These are phyloP conservation scores for Nakaseomyces sp. DNA, from an alignment of 1,139 yeast genomes.

Conservation along the genomic window DNA sequence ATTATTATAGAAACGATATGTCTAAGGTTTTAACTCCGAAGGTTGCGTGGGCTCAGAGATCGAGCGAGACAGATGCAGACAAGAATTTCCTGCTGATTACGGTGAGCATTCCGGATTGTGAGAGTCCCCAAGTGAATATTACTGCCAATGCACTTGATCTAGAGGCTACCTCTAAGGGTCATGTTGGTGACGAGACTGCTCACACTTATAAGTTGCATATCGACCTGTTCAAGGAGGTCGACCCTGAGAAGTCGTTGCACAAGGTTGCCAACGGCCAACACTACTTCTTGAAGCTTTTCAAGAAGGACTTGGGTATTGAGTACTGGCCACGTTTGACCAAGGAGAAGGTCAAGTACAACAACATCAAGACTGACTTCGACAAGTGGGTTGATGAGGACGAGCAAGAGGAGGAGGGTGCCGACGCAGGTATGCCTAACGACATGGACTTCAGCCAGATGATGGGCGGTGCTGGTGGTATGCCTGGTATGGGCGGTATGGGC, in stretches of 20 bases:
- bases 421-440: constrained; percentile 36
- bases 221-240: constrained; percentile 67
- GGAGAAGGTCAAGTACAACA: constrained; percentile 60
- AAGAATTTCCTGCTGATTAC: constrained; percentile 74
- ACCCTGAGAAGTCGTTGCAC: constrained; percentile 51
- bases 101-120: constrained; percentile 63
- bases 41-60: constrained; percentile 96
- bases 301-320: constrained; percentile 61
- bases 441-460: constrained; percentile 30
- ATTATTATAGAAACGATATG: neutral
- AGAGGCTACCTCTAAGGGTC: constrained; percentile 38
- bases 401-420: constrained; percentile 56
- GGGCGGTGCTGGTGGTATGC: constrained; percentile 33
- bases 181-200: constrained; percentile 39
- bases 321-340: constrained; percentile 90
- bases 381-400: constrained; percentile 97
- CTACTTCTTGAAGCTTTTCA: constrained; percentile 49
- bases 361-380: constrained; percentile 89
- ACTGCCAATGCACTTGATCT: constrained; percentile 51
- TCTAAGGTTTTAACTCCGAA: constrained; percentile 21
- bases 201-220: constrained; percentile 49
- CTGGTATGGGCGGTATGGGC: constrained; percentile 21
- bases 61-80: constrained; percentile 55
- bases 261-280: constrained; percentile 66
- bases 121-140: constrained; percentile 52